Evolutionary conservation across 176 grass and related monocot genomes (phyloP), one percentile per base, ranked within the genome.

Genomic region (Alopecurus myosuroides): DNA sequence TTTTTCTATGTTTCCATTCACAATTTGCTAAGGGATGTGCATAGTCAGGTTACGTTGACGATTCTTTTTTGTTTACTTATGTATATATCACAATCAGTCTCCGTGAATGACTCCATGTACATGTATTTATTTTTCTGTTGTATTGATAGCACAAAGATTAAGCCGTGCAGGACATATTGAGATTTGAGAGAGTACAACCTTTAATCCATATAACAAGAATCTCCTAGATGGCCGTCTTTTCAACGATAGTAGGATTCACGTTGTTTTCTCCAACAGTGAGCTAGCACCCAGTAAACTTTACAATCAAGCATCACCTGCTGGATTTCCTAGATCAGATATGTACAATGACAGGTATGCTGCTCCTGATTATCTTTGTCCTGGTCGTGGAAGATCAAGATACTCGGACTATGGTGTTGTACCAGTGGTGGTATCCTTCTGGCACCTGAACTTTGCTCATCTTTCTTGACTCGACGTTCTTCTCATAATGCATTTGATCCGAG

Each of bases 181-280:
- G 34, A 35, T 4, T 35, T 35, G 3, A 35, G 34, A 35, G 34
- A 35, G 34, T 35, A 35, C 34, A 35, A 3, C 34, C 34, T 35
- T 35, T 35, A 35, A 35, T 35, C 34, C 34, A 35, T 35, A 35
- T 35, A 4, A 35, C 34, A 35, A 3, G 34, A 2, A 35, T 35
- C 90, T 86, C 61, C 91, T 99, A 56, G 91, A 99, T 77, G 93
- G 89, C 1, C 88, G 85, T 48, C 93, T 99, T 75, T 99, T 99
- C 53, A 92, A 99, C 39, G 93, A 99, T 70, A 72, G 41, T 25
- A 91, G 91, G 53, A 96, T 99, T 80, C 89, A 95, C 49, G 92
- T 99, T 50, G 84, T 94, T 49, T 99, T 87, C 81, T 92, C 97
- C 23, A 92, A 85, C 56, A 96, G 86, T 68, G 94, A 86, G 28